Base-by-base conservation (phyloP, 164 flowering plant species). In the Vitis amurensis region DNA sequence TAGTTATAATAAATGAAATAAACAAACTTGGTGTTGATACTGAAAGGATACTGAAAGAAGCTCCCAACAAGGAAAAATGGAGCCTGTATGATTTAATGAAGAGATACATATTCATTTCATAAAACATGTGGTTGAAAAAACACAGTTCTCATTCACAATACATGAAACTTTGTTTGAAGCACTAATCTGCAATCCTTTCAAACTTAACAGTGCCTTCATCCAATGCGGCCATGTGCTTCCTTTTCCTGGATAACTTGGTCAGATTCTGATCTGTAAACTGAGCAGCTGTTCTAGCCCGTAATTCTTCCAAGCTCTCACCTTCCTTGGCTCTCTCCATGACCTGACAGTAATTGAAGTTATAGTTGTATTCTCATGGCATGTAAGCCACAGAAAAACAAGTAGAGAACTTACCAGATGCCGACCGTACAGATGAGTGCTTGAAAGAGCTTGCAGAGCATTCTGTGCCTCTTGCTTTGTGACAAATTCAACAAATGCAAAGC, bases 401-500 rank as follows among this genome's bases (percentile, higher is more conserved):
- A 44, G 3, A 15, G 1, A 53, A 64, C 89, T 81, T 88, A 93
- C 99, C 94, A 95, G 77, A 82, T 88, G 99, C 30, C 98, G 89
- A 7, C 98, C 98, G 58, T 93, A 93, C 29, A 96, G 74, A 82
- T 96, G 98, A 50, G 98, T 88, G 76, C 73, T 90, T 66, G 97
- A 85, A 72, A 96, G 97, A 65, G 97, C 90, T 77, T 86, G 73
- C 31, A 91, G 81, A 53, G 99, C 98, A 80, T 89, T 91, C 69
- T 85, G 81, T 7, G 98, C 93, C 76, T 96, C 99, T 78, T 93
- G 94, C 82, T 93, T 93, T 44, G 99, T 93, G 23, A 85, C 86
- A 68, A 59, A 96, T 78, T 96, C 98, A 59, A 96, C 92, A 73
- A 96, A 96, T n/a, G 97, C 99, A 88, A 93, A 96, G 2, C 99